Evolutionary conservation across 495 filamentous ascomycete species (phyloP), one percentile per base, ranked within the genome.

Genomic region (Penicillium macrosclerotiorum): DNA sequence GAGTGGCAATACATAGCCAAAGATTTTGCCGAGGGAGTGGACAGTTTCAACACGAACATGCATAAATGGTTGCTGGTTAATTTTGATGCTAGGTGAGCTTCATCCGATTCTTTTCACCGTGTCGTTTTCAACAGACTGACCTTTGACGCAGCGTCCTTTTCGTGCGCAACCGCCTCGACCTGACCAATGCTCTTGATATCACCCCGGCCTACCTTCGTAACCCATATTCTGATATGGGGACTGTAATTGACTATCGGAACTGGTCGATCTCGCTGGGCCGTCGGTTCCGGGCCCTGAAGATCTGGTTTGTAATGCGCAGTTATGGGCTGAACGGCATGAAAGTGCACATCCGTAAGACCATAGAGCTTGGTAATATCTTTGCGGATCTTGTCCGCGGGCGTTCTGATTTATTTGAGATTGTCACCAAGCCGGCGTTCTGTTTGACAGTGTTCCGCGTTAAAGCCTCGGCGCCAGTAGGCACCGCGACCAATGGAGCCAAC

Each of bases 61-160:
- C 93, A 96, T 73, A 98, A 98, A 72, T 96, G 93, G 91, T 75
- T 96, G 27, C 78, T 96, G 11, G 89, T 89, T 31, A 95, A 95
- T 68, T 96, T 98, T 57, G 93, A 98, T 68, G 89, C 89, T 16
- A 78, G 77, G 78, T 77, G 64, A 33, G 52, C 48, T 33, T 5
- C 5, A 27, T 27, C 25, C 25, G 25, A 27, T 5, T 27, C 25
- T 27, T 27, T 5, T 5, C 11, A 27, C 25, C 5, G 25, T 5
- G 11, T 30, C 25, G 2, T 17, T 22, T 3, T 19, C n/a, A n/a
- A n/a, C n/a, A n/a, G 4, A 11, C 23, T 11, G 2, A 6, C 8
- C 19, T 34, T 46, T 53, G n/a, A 50, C 16, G 0, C 34, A 89
- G 85, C 47, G 84, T 84, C 47, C 74, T 95, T 14, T 96, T 77